A percentile compares a stretch with the other conserved stretches of the same genome.
Evolutionary conservation across 176 grass and related monocot genomes (phyloP).

Genomic region (Poa pratensis): DNA sequence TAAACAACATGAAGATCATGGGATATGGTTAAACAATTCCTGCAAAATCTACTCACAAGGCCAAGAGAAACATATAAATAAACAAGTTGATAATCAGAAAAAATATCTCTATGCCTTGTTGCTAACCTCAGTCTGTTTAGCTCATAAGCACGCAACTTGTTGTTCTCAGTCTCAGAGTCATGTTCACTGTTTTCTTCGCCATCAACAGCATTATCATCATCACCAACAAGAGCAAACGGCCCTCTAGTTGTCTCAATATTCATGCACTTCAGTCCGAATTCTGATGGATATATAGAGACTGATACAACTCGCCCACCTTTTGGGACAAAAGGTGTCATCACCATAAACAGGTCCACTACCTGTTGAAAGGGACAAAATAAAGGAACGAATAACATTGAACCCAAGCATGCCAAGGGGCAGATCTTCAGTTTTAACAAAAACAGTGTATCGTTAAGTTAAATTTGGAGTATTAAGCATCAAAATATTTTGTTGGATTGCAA

Average conservation of each 20-base stretch:
- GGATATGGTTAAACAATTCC: background rate
- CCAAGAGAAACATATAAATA: background rate
- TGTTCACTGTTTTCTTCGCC: slow-evolving; percentile 24
- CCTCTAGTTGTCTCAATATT: slow-evolving; percentile 77
- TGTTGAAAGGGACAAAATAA: slow-evolving; percentile 38
- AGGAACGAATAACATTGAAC: slow-evolving; percentile 2
- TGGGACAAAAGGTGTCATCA: slow-evolving; percentile 78
- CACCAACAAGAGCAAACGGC: slow-evolving; percentile 62
- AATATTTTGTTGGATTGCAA: background rate
- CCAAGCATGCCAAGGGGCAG: background rate
- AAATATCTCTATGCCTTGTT: background rate
- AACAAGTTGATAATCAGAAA: slow-evolving; percentile 3
- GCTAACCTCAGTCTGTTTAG: slow-evolving; percentile 84
- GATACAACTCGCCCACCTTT: slow-evolving; percentile 72
- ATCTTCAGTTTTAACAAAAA: slow-evolving; percentile 2
- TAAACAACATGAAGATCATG: slow-evolving; percentile 1
- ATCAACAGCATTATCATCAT: slow-evolving; percentile 26
- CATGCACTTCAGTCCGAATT: slow-evolving; percentile 88
- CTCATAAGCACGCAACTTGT: slow-evolving; percentile 83
- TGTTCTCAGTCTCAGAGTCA: slow-evolving; percentile 64
- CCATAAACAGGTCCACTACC: slow-evolving; percentile 90
- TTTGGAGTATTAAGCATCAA: background rate
- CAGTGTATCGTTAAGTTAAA: background rate
- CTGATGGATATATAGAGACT: slow-evolving; percentile 79
- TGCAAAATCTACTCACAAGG: slow-evolving; percentile 5